Conservation (phyloP, 2,329 filamentous ascomycete species). For the Aspergillus sp. region DNA sequence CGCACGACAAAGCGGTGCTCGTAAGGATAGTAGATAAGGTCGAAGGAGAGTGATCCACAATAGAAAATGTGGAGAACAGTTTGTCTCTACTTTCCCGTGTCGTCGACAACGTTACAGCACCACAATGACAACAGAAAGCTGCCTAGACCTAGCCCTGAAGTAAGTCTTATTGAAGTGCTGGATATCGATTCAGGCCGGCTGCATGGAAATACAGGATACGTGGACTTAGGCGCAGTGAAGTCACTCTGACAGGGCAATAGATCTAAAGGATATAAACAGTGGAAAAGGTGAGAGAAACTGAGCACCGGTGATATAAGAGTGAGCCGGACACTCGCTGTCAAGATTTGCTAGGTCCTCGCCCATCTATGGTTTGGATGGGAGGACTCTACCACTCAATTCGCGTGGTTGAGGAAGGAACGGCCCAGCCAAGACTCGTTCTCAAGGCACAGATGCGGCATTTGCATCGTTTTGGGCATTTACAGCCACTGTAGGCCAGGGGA, state of each 20-base stretch:
- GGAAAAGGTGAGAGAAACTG: too few relatives aligned
- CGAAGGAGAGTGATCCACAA: not conserved
- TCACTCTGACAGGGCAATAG: conserved; percentile 1
- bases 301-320: not conserved
- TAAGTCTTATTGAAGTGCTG: not conserved
- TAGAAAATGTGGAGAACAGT: not conserved
- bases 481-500: not conserved
- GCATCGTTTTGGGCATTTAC: not conserved
- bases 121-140: not conserved
- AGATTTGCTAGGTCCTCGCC: not conserved
- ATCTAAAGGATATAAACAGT: not conserved
- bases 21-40: conserved; percentile 1
- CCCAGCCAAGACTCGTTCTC: not conserved
- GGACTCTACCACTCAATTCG: not conserved
- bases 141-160: not conserved
- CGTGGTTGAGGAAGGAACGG: not conserved
- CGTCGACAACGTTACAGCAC: conserved; percentile 3
- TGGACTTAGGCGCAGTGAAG: conserved; percentile 2
- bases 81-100: not conserved
- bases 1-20: not conserved
- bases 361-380: not conserved
- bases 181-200: conserved; percentile 5
- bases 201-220: conserved; percentile 2
- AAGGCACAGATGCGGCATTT: not conserved
- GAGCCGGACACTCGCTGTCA: not conserved